Evolutionary conservation across 1,284 basidiomycete species (phyloP), one percentile per base, ranked within the genome.

Genomic region (Volvariella volvacea): DNA sequence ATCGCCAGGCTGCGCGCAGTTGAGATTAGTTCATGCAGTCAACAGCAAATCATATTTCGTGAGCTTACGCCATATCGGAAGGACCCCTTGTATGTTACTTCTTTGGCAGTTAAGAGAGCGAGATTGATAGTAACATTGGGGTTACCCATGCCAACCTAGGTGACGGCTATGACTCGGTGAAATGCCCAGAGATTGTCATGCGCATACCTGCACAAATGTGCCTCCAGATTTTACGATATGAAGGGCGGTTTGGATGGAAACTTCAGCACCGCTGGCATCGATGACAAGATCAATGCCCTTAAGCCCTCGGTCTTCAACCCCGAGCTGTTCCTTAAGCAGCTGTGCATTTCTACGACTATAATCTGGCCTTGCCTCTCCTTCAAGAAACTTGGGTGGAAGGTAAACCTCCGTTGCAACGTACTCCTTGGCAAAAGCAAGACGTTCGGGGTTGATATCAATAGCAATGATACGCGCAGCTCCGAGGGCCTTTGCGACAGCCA

Each of bases 361-460:
- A 20, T 71, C 74, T 15, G 80, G 65, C 52, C 73, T 77, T 33
- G 68, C 66, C 65, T 95, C 92, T 43, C 78, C 81, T 40, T 76
- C 68, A 42, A 80, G 64, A 20, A 74, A 65, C 44, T 73, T 68
- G 7, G 79, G 76, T 20, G 93, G 90, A 36, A 78, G 66, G 64
- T 81, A 94, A 10, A 73, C 70, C 49, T 93, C 86, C 1, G 92
- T 90, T 10, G 92, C 93, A n/a, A 85, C 91, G 63, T 94, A 96
- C 17, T 59, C 54, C 60, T 84, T 84, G 10, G 95, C 93, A 59
- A 98, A 97, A 37, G 88, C 76, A 41, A 99, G 80, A 39, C 94
- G 85, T 40, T 73, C 68, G 34, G 79, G 71, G 45, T 91, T 80
- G 51, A 98, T 92, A 60, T 99, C 92, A 50, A 95, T 76, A 1